These are phyloP conservation scores for Fragaria iinumae DNA, from an alignment of 306 rosid genomes.

Conservation along the genomic window DNA sequence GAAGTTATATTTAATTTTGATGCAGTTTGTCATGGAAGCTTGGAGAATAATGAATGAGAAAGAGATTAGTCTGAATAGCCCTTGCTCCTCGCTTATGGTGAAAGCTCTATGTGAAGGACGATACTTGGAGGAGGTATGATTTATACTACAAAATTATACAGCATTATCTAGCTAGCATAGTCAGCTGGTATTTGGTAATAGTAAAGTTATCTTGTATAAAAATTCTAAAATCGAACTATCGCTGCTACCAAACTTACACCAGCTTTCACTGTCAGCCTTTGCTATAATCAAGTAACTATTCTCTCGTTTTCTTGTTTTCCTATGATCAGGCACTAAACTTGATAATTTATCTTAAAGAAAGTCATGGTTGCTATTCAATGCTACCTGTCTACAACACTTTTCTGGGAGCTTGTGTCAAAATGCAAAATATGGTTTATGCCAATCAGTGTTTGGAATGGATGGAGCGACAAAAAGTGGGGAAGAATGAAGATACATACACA, in stretches of 20 bases:
- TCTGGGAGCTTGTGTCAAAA: slow-evolving; percentile 50
- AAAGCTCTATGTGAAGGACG: slow-evolving; percentile 71
- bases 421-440: slow-evolving; percentile 45
- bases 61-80: slow-evolving; percentile 43
- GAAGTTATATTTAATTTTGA: slow-evolving; percentile 1
- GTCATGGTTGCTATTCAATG: slow-evolving; percentile 37
- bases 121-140: slow-evolving; percentile 68
- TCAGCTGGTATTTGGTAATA: neutral
- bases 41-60: slow-evolving; percentile 70
- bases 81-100: slow-evolving; percentile 52
- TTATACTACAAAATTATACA: neutral
- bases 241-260: neutral
- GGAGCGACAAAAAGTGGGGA: slow-evolving; percentile 69
- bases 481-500: slow-evolving; percentile 66
- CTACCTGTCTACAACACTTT: slow-evolving; percentile 53
- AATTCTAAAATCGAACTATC: neutral
- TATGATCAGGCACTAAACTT: slow-evolving; percentile 63
- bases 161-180: neutral
- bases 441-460: slow-evolving; percentile 73
- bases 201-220: neutral
- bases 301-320: slow-evolving; percentile 24
- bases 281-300: slow-evolving; percentile 19
- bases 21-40: slow-evolving; percentile 84
- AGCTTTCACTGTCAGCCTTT: slow-evolving; percentile 6
- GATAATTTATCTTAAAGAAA: slow-evolving; percentile 55